Percentiles rank a stretch among this genome's conserved stretches.
These are phyloP conservation scores for Ophiostoma himal-ulmi DNA, from an alignment of 2,329 filamentous ascomycete genomes.

Conservation along the genomic window DNA sequence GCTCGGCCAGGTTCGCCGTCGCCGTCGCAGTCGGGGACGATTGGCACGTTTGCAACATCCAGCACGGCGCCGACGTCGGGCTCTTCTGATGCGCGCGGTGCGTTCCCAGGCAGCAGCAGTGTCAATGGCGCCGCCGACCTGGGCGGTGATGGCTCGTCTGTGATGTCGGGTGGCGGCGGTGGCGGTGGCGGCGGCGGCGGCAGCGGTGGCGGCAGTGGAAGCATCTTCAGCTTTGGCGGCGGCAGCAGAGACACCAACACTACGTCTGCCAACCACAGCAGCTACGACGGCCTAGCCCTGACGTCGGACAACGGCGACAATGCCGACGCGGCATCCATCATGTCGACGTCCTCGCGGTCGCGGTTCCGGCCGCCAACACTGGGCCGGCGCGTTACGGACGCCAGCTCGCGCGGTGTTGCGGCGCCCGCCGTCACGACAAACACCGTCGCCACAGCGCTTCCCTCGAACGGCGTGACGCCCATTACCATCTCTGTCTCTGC, in stretches of 20 bases:
- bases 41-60: slow-evolving; percentile 9
- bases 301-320: slow-evolving; percentile 24
- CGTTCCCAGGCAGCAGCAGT: background rate
- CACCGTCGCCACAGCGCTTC: slow-evolving; percentile 22
- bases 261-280: background rate
- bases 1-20: slow-evolving; percentile 20
- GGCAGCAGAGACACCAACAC: slow-evolving; percentile 18
- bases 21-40: slow-evolving; percentile 19
- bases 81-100: background rate
- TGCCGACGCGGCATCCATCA: slow-evolving; percentile 42
- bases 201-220: background rate
- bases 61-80: slow-evolving; percentile 17
- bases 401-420: slow-evolving; percentile 19
- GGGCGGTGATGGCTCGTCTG: slow-evolving; percentile 3
- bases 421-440: slow-evolving; percentile 20
- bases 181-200: background rate
- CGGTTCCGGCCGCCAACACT: slow-evolving; percentile 38
- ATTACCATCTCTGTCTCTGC: slow-evolving; percentile 34
- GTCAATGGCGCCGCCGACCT: slow-evolving; percentile 20
- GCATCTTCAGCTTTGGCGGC: slow-evolving; percentile 20
- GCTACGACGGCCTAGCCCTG: background rate
- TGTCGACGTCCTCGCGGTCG: slow-evolving; percentile 42
- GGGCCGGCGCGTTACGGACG: slow-evolving; percentile 35
- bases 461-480: slow-evolving; percentile 22
- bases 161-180: slow-evolving; percentile 2